phyloP scores from a whole-genome alignment of 768 basidiomycete genomes.

The Rhodocollybia butyracea region DNA sequence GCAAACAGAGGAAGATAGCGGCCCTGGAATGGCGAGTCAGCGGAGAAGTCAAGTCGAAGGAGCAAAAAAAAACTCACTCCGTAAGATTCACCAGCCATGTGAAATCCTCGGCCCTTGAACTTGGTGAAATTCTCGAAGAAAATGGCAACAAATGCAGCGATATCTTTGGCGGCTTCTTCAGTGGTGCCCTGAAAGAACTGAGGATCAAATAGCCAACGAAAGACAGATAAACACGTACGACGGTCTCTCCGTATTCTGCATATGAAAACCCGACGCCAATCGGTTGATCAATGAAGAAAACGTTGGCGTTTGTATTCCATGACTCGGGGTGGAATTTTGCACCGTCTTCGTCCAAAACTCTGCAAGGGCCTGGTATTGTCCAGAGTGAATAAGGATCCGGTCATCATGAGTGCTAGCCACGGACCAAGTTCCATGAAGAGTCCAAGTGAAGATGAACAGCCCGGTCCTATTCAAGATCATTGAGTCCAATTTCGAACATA shows the following conservation, averaged over 20 bases:
- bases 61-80: constrained; percentile 32
- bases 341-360: constrained; percentile 38
- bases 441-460: constrained; percentile 30
- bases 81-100: constrained; percentile 65
- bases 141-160: constrained; percentile 51
- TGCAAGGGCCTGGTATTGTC: constrained; percentile 48
- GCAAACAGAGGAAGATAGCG: constrained; percentile 53
- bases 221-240: constrained; percentile 22
- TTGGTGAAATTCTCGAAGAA: constrained; percentile 53
- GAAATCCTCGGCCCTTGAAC: constrained; percentile 48
- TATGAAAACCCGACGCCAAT: constrained; percentile 39
- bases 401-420: constrained; percentile 33
- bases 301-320: constrained; percentile 47
- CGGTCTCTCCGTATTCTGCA: constrained; percentile 42
- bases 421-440: constrained; percentile 51
- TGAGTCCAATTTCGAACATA: too few relatives aligned
- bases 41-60: background rate
- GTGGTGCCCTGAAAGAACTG: constrained; percentile 36
- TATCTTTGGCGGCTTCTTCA: constrained; percentile 49
- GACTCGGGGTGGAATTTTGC: constrained; percentile 39
- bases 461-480: constrained; percentile 1
- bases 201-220: background rate
- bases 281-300: constrained; percentile 40
- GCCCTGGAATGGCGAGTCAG: constrained; percentile 25
- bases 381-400: constrained; percentile 25